Conservation (phyloP, 257 asterid species). For the Oldenlandia corymbosa region DNA sequence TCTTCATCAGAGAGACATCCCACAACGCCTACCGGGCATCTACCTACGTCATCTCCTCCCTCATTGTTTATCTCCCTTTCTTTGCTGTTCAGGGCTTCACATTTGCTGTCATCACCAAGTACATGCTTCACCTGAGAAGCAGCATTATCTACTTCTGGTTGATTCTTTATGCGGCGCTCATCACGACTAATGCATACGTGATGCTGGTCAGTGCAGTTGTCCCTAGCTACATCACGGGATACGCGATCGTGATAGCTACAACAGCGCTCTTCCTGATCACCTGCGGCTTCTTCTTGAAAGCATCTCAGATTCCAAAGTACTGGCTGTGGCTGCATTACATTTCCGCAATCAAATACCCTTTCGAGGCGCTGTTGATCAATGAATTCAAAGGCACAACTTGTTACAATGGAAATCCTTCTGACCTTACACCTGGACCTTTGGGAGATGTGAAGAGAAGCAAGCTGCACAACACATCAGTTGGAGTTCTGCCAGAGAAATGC, state of each 20-base stretch:
- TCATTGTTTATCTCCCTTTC: constrained; percentile 78
- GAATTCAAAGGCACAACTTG: constrained; percentile 66
- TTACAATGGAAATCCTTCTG: constrained; percentile 40
- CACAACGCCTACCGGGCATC: constrained; percentile 84
- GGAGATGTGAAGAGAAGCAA: constrained; percentile 59
- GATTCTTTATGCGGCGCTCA: constrained; percentile 65
- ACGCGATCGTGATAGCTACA: constrained; percentile 83
- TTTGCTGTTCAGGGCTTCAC: constrained; percentile 76
- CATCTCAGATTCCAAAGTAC: constrained; percentile 52
- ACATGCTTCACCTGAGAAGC: constrained; percentile 45
- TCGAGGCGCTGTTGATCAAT: constrained; percentile 70
- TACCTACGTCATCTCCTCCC: constrained; percentile 75
- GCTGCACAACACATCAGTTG: constrained; percentile 40
- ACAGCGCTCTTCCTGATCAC: constrained; percentile 87
- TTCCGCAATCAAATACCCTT: constrained; percentile 87
- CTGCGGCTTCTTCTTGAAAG: constrained; percentile 79
- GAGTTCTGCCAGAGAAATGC: constrained; percentile 27
- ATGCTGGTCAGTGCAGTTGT: constrained; percentile 83
- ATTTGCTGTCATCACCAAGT: constrained; percentile 56
- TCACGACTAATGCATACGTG: constrained; percentile 83
- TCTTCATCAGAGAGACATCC: constrained; percentile 82
- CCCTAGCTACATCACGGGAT: constrained; percentile 82
- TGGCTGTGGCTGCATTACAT: constrained; percentile 88
- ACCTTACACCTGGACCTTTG: constrained; percentile 77
- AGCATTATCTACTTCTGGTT: constrained; percentile 56